Percentiles rank a stretch among this genome's conserved stretches.
These are phyloP conservation scores for Phytophthora cryptogea DNA, from an alignment of 352 stramenopile species.

Conservation along the genomic window DNA sequence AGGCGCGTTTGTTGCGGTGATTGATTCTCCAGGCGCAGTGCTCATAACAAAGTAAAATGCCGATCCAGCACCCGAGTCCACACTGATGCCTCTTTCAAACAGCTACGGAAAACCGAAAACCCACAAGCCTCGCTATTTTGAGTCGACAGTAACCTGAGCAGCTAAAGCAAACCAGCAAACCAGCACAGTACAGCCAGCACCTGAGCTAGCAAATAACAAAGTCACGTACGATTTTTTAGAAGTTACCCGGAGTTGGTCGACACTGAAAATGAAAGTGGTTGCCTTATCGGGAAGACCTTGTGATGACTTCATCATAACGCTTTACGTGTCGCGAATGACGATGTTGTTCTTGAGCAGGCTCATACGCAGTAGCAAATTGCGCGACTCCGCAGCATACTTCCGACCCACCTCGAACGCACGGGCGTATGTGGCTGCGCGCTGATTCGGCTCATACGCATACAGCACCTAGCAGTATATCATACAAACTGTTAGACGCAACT, in stretches of 20 bases:
- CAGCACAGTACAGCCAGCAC: too few species aligned
- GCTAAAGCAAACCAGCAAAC: not conserved
- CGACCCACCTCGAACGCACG: constrained; percentile 79
- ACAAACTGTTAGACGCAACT: not conserved
- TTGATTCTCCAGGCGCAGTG: not conserved
- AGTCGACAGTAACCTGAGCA: not conserved
- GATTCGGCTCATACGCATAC: constrained; percentile 80
- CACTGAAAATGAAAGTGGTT: not conserved
- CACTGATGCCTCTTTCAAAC: constrained; percentile 1
- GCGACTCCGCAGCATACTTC: constrained; percentile 83
- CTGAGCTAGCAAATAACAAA: constrained; percentile 1
- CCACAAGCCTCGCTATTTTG: constrained; percentile 14
- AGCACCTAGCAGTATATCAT: constrained; percentile 52
- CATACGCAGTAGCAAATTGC: constrained; percentile 85
- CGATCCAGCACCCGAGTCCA: not conserved
- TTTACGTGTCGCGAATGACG: constrained; percentile 74
- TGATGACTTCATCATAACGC: not conserved
- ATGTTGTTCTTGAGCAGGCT: constrained; percentile 88
- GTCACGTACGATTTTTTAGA: constrained; percentile 23
- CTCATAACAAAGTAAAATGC: constrained; percentile 3
- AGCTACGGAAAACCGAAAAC: constrained; percentile 16
- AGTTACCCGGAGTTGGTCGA: constrained; percentile 15
- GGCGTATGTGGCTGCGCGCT: constrained; percentile 77
- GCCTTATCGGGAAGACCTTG: not conserved
- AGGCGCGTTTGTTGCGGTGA: not conserved